Evolutionary conservation across 179 eudicot species (phyloP), one percentile per base, ranked within the genome.

Genomic region (Vitellaria paradoxa): DNA sequence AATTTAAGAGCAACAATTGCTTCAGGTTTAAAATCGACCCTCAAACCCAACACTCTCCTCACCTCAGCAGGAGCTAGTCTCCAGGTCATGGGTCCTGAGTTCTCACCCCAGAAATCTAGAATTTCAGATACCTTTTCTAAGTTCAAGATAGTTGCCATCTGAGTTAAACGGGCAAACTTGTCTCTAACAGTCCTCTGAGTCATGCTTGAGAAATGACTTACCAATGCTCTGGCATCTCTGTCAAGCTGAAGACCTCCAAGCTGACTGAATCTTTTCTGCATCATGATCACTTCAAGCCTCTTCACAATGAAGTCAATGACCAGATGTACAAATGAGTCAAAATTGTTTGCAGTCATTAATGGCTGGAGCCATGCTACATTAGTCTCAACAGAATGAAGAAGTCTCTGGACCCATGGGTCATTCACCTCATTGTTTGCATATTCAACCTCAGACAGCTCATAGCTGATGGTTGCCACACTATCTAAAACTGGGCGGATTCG

Each of bases 31-130:
- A 94, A 94, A 84, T 94, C 98, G 71, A 92, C 90, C 81, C 98
- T 85, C 82, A 91, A 81, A 77, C 97, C 90, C 86, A 92, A 84
- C 68, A 94, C 97, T 78, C 98, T 88, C 84, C 97, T 86, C 26
- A 94, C 98, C 86, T 91, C 97, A 46, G 98, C 97, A 56, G 97
- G 98, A 72, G 98, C 91, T 18, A 94, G 80, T 77, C 97, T 85
- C 98, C 98, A 94, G 24, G 98, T 94, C 98, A 94, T 94, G 71
- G 98, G 98, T 79, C 98, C 97, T 1, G 98, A 89, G 82, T 92
- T 92, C 85, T 94, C 97, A 26, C 96, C 98, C 98, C 97, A 91
- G 89, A 92, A 94, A 85, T 94, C 98, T 79, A 94, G 86, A 84
- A 94, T 94, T 86, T 94, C 98, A 26, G 96, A 92, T 3, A 92